Evolutionary conservation across 306 rosid genomes (phyloP), one percentile per base, ranked within the genome.

Genomic region (Ochetophila trinervis): DNA sequence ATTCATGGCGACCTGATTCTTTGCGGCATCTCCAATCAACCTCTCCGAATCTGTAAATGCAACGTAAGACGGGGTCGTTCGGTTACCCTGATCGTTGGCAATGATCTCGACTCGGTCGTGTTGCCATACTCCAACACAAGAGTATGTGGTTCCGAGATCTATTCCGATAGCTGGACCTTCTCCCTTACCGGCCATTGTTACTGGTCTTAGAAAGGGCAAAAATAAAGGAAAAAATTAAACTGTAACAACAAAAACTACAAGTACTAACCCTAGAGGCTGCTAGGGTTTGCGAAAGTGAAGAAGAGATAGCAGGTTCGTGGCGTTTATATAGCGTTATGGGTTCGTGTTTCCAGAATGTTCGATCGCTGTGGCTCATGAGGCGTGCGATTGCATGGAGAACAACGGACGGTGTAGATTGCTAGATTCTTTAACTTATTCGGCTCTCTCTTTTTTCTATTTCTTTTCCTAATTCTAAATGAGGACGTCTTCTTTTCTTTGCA

Each of bases 61-160:
- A 49, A 49, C 53, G 15, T 49, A 49, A 16, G 53, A 49, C 53
- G 53, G 53, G 1, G 53, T 49, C 53, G 53, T 49, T 7, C 53
- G 13, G 53, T 49, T 49, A 3, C 53, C 53, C 15, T 49, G 53
- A 49, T 49, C 53, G 10, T 49, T 49, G 18, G 53, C 53, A 16
- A 49, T 49, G 53, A 49, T 49, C 53, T 49, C 53, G 20, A 49
- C 53, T 16, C 53, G 53, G 20, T 49, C 53, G 53, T 49, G 53
- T 18, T 49, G 53, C 53, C 53, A 49, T 18, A 49, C 53, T 15
- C 53, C 53, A 5, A 49, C 53, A 20, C 53, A 49, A 7, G 53
- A 49, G 53, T 49, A 49, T 3, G 53, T 49, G 18, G 53, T 49
- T 49, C 53, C 53, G 20, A 49, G 53, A 49, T 49, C 53, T 1